A percentile compares a stretch with the other conserved stretches of the same genome.
Conservation (phyloP, 139 green algal genomes). For the Marvania coccoides region DNA sequence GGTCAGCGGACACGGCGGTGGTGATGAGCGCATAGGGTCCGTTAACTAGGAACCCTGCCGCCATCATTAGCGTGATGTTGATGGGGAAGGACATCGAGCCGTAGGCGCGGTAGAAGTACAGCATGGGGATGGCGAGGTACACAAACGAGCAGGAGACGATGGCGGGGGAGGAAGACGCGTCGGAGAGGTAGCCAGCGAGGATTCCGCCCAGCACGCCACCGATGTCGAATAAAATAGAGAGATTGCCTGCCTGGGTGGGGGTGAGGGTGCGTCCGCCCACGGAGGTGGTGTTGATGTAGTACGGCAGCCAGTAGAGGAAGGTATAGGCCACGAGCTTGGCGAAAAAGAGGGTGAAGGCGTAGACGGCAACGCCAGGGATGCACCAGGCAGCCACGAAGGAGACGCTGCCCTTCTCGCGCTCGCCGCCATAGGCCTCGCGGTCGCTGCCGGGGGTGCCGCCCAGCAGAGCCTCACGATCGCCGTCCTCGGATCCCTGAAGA, state of each 20-base stretch:
- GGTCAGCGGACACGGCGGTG: slow-evolving; percentile 88
- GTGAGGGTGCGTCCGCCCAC: slow-evolving; percentile 58
- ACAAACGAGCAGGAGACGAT: slow-evolving; percentile 71
- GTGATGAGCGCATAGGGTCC: slow-evolving; percentile 96
- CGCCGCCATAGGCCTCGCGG: neutral
- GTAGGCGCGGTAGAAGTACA: slow-evolving; percentile 75
- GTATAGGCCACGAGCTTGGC: slow-evolving; percentile 97
- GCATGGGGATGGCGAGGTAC: slow-evolving; percentile 62
- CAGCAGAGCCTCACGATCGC: slow-evolving; percentile 13
- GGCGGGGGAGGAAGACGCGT: slow-evolving; percentile 59
- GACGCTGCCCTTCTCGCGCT: slow-evolving; percentile 37
- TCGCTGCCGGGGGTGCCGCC: slow-evolving; percentile 1
- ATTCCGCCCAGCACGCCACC: slow-evolving; percentile 84
- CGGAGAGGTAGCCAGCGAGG: slow-evolving; percentile 78
- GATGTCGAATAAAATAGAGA: slow-evolving; percentile 90
- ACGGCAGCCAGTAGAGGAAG: slow-evolving; percentile 97
- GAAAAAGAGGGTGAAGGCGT: slow-evolving; percentile 93
- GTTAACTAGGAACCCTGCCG: slow-evolving; percentile 89
- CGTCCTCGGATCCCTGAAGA: neutral
- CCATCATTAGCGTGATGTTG: slow-evolving; percentile 83
- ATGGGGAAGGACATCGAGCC: slow-evolving; percentile 38
- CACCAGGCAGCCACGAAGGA: slow-evolving; percentile 71
- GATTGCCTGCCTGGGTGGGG: slow-evolving; percentile 63
- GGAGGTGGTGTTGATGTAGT: slow-evolving; percentile 82
- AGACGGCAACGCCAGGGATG: slow-evolving; percentile 86